Evolutionary conservation across 768 basidiomycete genomes (phyloP).

Genomic region (Lactarius hengduanensis): DNA sequence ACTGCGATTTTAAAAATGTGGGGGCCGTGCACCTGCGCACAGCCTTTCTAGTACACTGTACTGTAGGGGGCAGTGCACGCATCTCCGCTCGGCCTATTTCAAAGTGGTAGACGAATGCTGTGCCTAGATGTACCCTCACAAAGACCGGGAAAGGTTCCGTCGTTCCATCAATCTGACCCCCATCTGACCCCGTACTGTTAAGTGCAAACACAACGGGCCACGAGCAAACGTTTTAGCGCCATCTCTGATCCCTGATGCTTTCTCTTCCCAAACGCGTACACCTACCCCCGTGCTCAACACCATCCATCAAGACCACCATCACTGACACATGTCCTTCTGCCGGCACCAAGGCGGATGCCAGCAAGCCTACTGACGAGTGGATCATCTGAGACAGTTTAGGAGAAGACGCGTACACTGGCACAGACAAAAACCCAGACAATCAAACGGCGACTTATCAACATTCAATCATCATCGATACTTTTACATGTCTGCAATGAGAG

Average conservation of each 20-base stretch:
- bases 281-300: not conserved
- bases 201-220: not conserved
- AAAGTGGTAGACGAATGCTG: not conserved
- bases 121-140: not conserved
- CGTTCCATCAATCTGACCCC: not conserved
- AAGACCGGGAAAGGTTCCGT: not conserved
- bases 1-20: not conserved
- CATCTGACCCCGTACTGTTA: not conserved
- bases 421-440: too few relatives aligned
- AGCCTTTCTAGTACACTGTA: not conserved
- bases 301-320: constrained; percentile 10
- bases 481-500: not conserved
- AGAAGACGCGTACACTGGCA: too few relatives aligned
- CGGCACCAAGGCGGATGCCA: not conserved
- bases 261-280: not conserved
- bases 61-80: constrained; percentile 11
- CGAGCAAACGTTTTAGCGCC: not conserved
- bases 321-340: not conserved
- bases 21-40: not conserved
- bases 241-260: constrained; percentile 18
- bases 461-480: too few relatives aligned
- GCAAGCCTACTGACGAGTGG: not conserved
- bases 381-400: too few relatives aligned
- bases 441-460: too few relatives aligned
- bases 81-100: not conserved